phyloP scores from a whole-genome alignment of 139 green algal species.

The Volvox reticuliferus region DNA sequence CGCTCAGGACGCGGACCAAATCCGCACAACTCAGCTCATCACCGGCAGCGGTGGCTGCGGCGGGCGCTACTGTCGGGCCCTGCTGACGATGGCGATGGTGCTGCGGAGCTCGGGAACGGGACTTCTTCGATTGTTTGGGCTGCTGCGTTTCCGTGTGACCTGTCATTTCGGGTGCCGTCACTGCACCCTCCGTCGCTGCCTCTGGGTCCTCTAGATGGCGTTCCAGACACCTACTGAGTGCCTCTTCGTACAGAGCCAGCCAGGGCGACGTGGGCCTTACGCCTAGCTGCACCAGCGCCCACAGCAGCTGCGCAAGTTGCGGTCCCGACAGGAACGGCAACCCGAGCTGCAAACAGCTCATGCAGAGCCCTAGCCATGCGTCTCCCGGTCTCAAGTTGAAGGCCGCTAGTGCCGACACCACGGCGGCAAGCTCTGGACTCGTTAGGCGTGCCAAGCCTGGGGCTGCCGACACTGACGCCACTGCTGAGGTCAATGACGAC shows the following conservation, averaged over 20 bases:
- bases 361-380: slow-evolving; percentile 2
- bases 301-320: slow-evolving; percentile 19
- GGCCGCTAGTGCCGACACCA: neutral
- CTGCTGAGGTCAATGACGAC: no score
- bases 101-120: neutral
- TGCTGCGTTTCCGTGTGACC: no score
- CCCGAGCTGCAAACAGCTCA: slow-evolving; percentile 18
- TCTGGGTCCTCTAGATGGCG: neutral
- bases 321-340: neutral
- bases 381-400: slow-evolving; percentile 21
- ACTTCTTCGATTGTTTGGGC: neutral
- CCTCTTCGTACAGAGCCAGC: slow-evolving; percentile 31
- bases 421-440: neutral
- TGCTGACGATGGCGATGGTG: neutral
- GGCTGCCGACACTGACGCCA: neutral
- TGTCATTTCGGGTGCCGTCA: neutral
- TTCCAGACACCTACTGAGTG: slow-evolving; percentile 1
- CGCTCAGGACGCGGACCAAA: neutral
- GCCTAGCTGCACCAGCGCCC: slow-evolving; percentile 36
- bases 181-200: neutral
- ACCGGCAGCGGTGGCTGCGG: neutral
- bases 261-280: slow-evolving; percentile 27
- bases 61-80: neutral
- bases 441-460: neutral
- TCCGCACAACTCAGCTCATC: neutral